Conservation (phyloP, 2,329 filamentous ascomycete genomes). For the Chalara sp. region DNA sequence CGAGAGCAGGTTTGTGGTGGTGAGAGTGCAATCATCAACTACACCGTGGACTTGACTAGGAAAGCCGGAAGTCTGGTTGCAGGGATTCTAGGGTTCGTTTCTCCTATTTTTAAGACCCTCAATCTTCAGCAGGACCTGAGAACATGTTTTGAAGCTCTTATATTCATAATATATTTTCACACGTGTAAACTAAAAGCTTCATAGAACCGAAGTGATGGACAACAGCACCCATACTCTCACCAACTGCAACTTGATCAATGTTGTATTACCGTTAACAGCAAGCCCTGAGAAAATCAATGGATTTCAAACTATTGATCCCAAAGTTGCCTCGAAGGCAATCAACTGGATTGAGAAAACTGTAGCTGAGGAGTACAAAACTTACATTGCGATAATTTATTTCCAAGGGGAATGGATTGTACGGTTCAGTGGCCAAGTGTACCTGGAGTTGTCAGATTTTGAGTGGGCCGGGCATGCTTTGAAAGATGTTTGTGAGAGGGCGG, state of each 20-base stretch:
- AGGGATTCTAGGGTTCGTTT: constrained; percentile 41
- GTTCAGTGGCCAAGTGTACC: constrained; percentile 75
- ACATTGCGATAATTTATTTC: constrained; percentile 58
- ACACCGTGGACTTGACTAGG: constrained; percentile 55
- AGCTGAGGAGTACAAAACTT: constrained; percentile 60
- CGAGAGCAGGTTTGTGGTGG: constrained; percentile 63
- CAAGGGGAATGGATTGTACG: constrained; percentile 60
- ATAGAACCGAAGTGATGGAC: constrained; percentile 47
- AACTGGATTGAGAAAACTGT: constrained; percentile 53
- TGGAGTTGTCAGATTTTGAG: constrained; percentile 74
- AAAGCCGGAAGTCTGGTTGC: constrained; percentile 57
- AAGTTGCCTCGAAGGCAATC: constrained; percentile 36
- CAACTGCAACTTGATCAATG: constrained; percentile 64
- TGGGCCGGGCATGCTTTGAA: constrained; percentile 45
- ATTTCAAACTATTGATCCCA: constrained; percentile 14
- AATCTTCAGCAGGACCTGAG: too few relatives aligned
- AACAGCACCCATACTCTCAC: constrained; percentile 55
- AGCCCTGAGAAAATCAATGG: constrained; percentile 21
- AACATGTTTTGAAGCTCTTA: too few relatives aligned
- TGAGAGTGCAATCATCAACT: constrained; percentile 61
- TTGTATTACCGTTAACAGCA: constrained; percentile 58
- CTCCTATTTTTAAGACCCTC: too few relatives aligned
- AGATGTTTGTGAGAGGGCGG: constrained; percentile 45
- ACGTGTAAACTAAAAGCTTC: too few relatives aligned
- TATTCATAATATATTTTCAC: too few relatives aligned